Evolutionary conservation across 495 filamentous ascomycete genomes (phyloP), one percentile per base, ranked within the genome.

Genomic region (Chaetomidium leptoderma): DNA sequence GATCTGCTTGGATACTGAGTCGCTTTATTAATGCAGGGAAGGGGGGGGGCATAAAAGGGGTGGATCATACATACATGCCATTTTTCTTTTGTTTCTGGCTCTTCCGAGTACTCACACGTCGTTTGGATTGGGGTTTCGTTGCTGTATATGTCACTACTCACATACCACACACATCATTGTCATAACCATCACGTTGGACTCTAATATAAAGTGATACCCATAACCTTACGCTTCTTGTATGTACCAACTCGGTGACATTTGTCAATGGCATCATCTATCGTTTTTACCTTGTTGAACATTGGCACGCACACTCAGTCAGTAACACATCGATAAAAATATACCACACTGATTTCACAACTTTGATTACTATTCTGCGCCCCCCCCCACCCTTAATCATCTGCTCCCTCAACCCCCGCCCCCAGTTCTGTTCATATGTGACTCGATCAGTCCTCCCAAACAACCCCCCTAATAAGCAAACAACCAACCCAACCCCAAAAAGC

Each of bases 1-100:
- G 14, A 58, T 63, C 11, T 63, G 50, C 39, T 55, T 63, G 60
- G 60, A 63, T 47, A 58, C 50, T 9, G 55, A 43, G 49, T 57
- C 48, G 39, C 16, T 61, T 19, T 24, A 21, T 14, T 45, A 42
- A 17, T n/a, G 2, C 14, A 26, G 21, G 16, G 10, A 46, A 6
- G 11, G 43, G 42, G 17, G 6, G 8, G 43, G 11, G 24, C 29
- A 13, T 44, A 30, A 49, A 19, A 33, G 27, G 26, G 45, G 27
- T 29, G 10, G 14, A 19, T 3, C n/a, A 16, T 10, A 35, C 32
- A 32, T 3, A 21, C 37, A 30, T 19, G 9, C 4, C 46, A 33
- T 49, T 35, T 13, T 24, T 33, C 19, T 45, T 6, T 45, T 7
- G 13, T 46, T 13, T 39, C 36, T n/a, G n/a, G n/a, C n/a, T n/a